Evolutionary conservation across 2,329 filamentous ascomycete species (phyloP), one percentile per base, ranked within the genome.

Genomic region (Orbilia brochopaga): DNA sequence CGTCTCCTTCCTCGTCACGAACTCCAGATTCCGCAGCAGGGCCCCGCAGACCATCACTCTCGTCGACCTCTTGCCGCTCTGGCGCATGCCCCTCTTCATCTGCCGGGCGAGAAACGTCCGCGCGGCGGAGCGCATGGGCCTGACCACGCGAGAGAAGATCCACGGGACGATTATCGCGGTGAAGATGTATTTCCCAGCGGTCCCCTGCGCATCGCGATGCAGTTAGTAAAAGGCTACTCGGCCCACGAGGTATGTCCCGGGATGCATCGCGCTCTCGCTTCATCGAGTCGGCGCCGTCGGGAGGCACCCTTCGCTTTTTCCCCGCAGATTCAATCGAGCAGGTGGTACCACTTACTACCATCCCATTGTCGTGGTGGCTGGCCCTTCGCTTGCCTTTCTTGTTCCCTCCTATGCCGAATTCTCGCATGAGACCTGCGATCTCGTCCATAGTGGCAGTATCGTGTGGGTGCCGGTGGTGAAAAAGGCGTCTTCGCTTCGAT

Each of bases 111-210:
- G 66, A 48, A 70, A 70, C 11, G 35, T 46, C 11, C 66, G 59
- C 23, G 66, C 66, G 54, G 57, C 59, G 8, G 61, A 54, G 19
- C 66, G 66, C 32, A 70, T 24, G 7, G 66, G 66, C 46, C 63
- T 70, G 53, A 70, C 56, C 3, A 70, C 54, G 37, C 66, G 66
- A 42, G 66, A 70, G 42, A 70, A 70, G 54, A 70, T 30, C 66
- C 66, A 70, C 13, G 66, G 66, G 17, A 70, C 59, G 54, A 70
- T 70, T 30, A 70, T 64, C 11, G 66, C 66, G 53, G 66, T 70
- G 42, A 70, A 63, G 19, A 70, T 52, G 42, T 70, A 70, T 64
- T 70, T 70, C 24, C 66, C 66, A 35, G 66, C 66, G 35, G 66
- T 70, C 8, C 59, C 59, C 66, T 70, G 53, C 10, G 37, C n/a